Evolutionary conservation across 129 eudicot species (phyloP).

Genomic region (Scalesia atractyloides): DNA sequence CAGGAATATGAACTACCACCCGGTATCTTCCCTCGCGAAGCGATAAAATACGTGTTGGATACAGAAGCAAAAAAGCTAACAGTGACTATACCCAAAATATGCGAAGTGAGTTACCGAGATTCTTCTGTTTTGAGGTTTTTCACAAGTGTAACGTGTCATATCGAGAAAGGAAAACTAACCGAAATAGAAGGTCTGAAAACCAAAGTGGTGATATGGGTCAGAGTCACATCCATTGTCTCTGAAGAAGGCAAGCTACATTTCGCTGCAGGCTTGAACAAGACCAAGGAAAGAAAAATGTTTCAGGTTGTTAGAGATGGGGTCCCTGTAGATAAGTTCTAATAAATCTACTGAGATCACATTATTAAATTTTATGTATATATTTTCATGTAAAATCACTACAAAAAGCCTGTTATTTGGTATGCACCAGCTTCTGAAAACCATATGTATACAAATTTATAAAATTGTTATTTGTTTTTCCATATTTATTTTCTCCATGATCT

Average conservation of each 20-base stretch:
- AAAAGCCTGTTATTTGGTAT: no score
- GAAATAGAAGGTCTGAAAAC: conserved; percentile 59
- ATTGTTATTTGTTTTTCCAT: no score
- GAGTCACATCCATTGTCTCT: conserved; percentile 39
- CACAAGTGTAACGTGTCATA: conserved; percentile 39
- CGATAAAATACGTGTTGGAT: conserved; percentile 46
- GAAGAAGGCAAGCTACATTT: conserved; percentile 49
- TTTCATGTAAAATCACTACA: no score
- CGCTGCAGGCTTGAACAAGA: conserved; percentile 49
- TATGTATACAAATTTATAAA: no score
- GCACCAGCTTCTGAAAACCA: no score
- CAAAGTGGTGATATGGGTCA: conserved; percentile 53
- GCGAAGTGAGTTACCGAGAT: conserved; percentile 55
- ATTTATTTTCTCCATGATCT: no score
- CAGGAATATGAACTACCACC: conserved; percentile 44
- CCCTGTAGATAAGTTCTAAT: conserved; percentile 49
- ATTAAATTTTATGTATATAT: neutral
- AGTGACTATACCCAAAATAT: conserved; percentile 34
- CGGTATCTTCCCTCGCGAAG: conserved; percentile 50
- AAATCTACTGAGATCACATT: neutral
- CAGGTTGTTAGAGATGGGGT: conserved; percentile 50
- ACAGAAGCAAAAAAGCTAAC: conserved; percentile 44
- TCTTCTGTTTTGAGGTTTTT: conserved; percentile 48
- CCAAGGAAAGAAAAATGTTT: conserved; percentile 42
- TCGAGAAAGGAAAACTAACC: conserved; percentile 53